Conservation (phyloP, 176 grass and related monocot species). For the Tillandsia fasciculata region DNA sequence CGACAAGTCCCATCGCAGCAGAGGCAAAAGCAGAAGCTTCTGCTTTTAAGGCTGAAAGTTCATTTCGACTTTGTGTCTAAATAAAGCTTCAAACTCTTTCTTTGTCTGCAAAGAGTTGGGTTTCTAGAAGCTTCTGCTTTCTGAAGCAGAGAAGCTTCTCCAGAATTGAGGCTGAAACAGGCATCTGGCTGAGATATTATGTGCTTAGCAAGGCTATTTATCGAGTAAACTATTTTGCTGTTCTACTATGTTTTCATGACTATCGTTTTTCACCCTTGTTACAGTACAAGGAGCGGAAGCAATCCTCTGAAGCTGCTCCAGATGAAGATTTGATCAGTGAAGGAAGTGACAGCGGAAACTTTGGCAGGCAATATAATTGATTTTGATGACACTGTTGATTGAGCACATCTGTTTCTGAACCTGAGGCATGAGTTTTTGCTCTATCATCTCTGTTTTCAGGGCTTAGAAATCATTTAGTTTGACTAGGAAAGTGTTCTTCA, state of each 20-base stretch:
- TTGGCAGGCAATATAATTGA: not conserved
- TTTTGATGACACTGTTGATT: not conserved
- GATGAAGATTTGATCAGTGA: not conserved
- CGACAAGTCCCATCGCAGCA: too few relatives aligned
- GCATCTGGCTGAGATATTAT: too few relatives aligned
- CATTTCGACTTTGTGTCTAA: too few relatives aligned
- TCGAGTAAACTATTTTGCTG: too few relatives aligned
- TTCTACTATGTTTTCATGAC: not conserved
- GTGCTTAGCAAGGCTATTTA: too few relatives aligned
- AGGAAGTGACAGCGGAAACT: not conserved
- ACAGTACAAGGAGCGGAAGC: not conserved
- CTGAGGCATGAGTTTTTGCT: not conserved
- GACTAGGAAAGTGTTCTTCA: not conserved
- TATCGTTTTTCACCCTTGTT: not conserved
- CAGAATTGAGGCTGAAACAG: too few relatives aligned
- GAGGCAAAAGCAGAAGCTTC: too few relatives aligned
- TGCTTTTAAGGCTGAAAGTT: too few relatives aligned
- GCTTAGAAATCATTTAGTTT: not conserved
- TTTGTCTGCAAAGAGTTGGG: too few relatives aligned
- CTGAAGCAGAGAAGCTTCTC: too few relatives aligned
- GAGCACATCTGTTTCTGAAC: constrained; percentile 1
- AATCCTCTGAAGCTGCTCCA: not conserved
- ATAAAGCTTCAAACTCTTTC: too few relatives aligned
- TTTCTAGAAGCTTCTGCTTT: too few relatives aligned
- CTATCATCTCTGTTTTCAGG: not conserved